phyloP scores from a whole-genome alignment of 768 basidiomycete genomes.

The Suillus placidus region DNA sequence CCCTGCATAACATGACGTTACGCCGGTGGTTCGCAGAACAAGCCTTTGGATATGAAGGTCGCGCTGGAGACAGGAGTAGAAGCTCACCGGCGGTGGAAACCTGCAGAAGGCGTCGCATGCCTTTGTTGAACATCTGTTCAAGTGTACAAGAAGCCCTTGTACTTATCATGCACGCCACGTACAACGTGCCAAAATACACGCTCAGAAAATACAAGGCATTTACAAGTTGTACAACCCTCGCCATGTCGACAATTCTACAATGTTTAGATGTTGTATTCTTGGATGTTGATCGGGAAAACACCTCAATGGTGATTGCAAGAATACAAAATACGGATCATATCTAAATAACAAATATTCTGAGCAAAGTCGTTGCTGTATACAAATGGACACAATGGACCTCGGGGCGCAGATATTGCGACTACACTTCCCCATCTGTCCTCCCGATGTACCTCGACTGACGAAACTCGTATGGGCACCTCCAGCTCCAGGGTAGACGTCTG shows the following conservation, averaged over 20 bases:
- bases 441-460: constrained; percentile 60
- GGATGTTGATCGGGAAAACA: not conserved
- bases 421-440: constrained; percentile 36
- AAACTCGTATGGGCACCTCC: constrained; percentile 29
- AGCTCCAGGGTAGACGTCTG: too few relatives aligned
- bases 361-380: not conserved
- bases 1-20: constrained; percentile 12
- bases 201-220: constrained; percentile 1
- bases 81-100: constrained; percentile 7
- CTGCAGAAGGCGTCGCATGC: constrained; percentile 8
- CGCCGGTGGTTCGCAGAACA: constrained; percentile 27
- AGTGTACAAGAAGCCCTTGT: constrained; percentile 32
- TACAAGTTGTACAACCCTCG: not conserved
- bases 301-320: not conserved
- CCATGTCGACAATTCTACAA: not conserved
- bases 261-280: not conserved
- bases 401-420: constrained; percentile 19
- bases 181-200: not conserved
- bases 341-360: constrained; percentile 8
- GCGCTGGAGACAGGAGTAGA: constrained; percentile 23
- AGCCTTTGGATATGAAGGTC: constrained; percentile 20
- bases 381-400: constrained; percentile 3
- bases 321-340: not conserved
- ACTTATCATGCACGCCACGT: constrained; percentile 4
- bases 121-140: not conserved